phyloP scores from a whole-genome alignment of 2,329 filamentous ascomycete genomes.

The Arthrobotrys pseudoclavata region DNA sequence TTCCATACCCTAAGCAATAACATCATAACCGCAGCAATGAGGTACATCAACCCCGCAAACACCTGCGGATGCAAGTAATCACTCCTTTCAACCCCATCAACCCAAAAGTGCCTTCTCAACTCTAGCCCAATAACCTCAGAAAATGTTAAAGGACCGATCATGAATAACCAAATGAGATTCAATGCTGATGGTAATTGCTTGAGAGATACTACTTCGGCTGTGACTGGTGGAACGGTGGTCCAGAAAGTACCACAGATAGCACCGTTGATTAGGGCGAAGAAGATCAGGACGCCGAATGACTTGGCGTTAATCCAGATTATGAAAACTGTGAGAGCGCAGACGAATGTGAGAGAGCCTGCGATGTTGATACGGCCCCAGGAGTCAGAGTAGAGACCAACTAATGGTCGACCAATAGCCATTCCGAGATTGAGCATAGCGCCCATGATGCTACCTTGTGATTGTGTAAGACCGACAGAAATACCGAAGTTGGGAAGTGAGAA shows the following conservation, averaged over 20 bases:
- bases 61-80: slow-evolving; percentile 73
- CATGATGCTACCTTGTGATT: slow-evolving; percentile 77
- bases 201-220: slow-evolving; percentile 80
- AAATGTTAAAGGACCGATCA: slow-evolving; percentile 79
- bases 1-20: slow-evolving; percentile 74
- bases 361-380: slow-evolving; percentile 79
- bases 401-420: slow-evolving; percentile 76
- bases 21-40: slow-evolving; percentile 71
- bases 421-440: slow-evolving; percentile 80
- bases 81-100: slow-evolving; percentile 67
- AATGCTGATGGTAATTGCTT: slow-evolving; percentile 77
- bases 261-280: slow-evolving; percentile 78
- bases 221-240: slow-evolving; percentile 77
- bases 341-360: slow-evolving; percentile 75
- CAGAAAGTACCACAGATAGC: slow-evolving; percentile 79
- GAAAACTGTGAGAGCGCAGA: slow-evolving; percentile 76
- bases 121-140: slow-evolving; percentile 73
- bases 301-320: slow-evolving; percentile 79
- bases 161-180: slow-evolving; percentile 78
- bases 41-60: slow-evolving; percentile 75
- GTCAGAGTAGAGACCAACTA: slow-evolving; percentile 81
- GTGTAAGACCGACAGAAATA: slow-evolving; percentile 75
- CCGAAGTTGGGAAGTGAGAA: slow-evolving; percentile 75
- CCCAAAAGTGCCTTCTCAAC: slow-evolving; percentile 66
- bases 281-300: slow-evolving; percentile 76